Conservation (phyloP, 768 basidiomycete species). For the Pleurotus sapidus region DNA sequence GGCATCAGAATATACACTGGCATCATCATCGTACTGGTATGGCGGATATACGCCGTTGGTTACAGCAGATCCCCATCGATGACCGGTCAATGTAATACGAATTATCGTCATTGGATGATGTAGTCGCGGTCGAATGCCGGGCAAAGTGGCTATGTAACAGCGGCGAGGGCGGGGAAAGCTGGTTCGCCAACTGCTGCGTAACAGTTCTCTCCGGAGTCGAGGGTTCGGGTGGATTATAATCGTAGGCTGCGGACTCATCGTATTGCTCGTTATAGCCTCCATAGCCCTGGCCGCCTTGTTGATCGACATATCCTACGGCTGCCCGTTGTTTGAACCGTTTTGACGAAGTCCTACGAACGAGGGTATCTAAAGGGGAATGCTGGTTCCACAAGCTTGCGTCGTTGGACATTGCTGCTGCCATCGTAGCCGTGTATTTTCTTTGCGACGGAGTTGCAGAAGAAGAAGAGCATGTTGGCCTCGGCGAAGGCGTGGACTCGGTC, state of each 20-base stretch:
- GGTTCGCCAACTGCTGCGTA: slow-evolving; percentile 3
- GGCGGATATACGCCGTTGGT: slow-evolving; percentile 25
- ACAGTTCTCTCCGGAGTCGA: slow-evolving; percentile 5
- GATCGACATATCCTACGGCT: neutral
- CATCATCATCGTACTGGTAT: slow-evolving; percentile 34
- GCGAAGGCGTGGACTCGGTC: no score
- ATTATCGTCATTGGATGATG: slow-evolving; percentile 32
- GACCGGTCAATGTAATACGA: slow-evolving; percentile 29
- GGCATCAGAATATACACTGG: slow-evolving; percentile 39
- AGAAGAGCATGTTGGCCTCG: neutral
- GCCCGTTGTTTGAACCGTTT: slow-evolving; percentile 1
- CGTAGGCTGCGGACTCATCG: slow-evolving; percentile 4
- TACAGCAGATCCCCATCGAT: slow-evolving; percentile 15
- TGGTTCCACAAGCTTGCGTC: slow-evolving; percentile 11
- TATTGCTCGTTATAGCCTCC: neutral
- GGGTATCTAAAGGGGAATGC: slow-evolving; percentile 57
- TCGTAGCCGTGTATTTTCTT: neutral
- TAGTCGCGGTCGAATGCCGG: slow-evolving; percentile 38
- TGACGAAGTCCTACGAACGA: slow-evolving; percentile 53
- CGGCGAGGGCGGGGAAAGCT: slow-evolving; percentile 30
- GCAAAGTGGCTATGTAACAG: slow-evolving; percentile 47
- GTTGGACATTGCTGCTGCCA: slow-evolving; percentile 1
- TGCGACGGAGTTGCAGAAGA: neutral
- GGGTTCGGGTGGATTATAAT: slow-evolving; percentile 6
- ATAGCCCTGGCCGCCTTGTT: slow-evolving; percentile 3